Evolutionary conservation across 331 rosid genomes (phyloP), one percentile per base, ranked within the genome.

Genomic region (Telfairia occidentalis): DNA sequence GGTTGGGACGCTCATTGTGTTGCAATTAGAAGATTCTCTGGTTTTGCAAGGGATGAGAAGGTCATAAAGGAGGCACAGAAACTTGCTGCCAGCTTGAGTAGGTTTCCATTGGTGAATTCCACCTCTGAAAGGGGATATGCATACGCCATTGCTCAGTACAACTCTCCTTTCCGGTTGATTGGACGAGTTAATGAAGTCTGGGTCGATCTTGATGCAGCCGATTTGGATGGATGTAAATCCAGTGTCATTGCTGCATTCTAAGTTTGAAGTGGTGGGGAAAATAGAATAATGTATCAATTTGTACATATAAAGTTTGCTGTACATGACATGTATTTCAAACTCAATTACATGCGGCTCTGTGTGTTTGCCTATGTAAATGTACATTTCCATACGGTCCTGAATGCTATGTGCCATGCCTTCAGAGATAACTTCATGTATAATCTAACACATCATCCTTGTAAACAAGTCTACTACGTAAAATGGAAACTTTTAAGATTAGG

Each of bases 121-220:
- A 82, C 90, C 54, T 77, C 86, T 16, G 50, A 42, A 59, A 77
- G 78, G 69, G 78, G 34, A 11, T 70, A 19, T 13, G 90, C 87
- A 58, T 93, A 93, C 80, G 88, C 97, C 0, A 89, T 93, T 74
- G 98, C 94, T 0, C 97, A 91, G 77, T 90, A 90, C 73, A 74
- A 80, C 52, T 76, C 85, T 74, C 96, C 97, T 5, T 81, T 88
- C 30, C 46, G 72, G 73, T 40, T 89, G 40, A 59, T 70, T 28
- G 88, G 88, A 12, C 90, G 97, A 34, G 86, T 54, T 19, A 93
- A 90, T 76, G 97, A 93, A 82, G 91, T 93, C 72, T 90, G 97
- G 98, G 92, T 86, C 10, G 97, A 88, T 23, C 19, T 90, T 40
- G 59, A 79, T 74, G 83, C 88, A 13, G 82, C 88, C 38, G 77